Conservation (phyloP, 345 rosid genomes). For the Populus deltoides region DNA sequence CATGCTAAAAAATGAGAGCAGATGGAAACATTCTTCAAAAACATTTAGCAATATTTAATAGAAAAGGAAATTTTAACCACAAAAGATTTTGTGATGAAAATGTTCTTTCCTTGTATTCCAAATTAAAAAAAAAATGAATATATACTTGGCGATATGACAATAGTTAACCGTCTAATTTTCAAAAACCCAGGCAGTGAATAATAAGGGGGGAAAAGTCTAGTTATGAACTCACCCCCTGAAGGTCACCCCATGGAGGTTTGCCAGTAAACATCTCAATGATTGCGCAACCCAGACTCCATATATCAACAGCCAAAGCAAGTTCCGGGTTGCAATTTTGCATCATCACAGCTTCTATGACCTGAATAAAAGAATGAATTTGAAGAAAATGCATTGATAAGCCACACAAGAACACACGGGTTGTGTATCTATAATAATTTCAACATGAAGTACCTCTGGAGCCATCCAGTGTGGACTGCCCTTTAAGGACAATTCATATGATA, state of each 20-base stretch:
- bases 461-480: constrained; percentile 82
- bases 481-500: constrained; percentile 51
- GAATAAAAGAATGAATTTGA: constrained; percentile 16
- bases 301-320: constrained; percentile 70
- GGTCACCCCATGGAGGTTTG: constrained; percentile 68
- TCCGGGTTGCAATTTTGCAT: constrained; percentile 41
- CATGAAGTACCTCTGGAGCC: constrained; percentile 72
- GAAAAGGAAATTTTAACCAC: background rate
- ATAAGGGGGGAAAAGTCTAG: background rate
- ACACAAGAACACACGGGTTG: background rate
- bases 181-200: background rate
- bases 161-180: too few species aligned
- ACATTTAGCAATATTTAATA: background rate
- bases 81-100: background rate
- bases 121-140: background rate
- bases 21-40: background rate
- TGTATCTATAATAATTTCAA: background rate
- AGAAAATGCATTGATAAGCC: background rate
- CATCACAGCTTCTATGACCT: constrained; percentile 55
- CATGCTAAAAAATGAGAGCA: background rate
- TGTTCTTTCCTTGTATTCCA: background rate
- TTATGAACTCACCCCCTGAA: constrained; percentile 56
- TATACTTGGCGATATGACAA: background rate
- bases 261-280: constrained; percentile 65
- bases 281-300: constrained; percentile 77